A percentile compares a stretch with the other conserved stretches of the same genome.
phyloP scores from a whole-genome alignment of 1,284 basidiomycete genomes.

The Vanrija sp. region DNA sequence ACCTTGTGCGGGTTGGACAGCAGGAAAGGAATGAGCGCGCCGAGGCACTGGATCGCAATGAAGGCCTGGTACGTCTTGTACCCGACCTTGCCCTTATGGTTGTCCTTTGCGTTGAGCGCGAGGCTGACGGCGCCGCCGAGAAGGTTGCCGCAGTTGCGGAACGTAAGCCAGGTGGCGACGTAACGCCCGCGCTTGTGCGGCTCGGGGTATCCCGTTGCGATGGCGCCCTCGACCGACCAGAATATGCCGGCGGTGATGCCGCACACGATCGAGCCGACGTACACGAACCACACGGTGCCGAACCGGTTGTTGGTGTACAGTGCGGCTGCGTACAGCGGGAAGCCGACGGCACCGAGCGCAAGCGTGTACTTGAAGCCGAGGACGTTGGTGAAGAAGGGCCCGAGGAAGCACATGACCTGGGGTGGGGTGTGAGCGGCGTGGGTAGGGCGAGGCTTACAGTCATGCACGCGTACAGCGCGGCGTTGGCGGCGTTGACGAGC shows the following conservation, averaged over 20 bases:
- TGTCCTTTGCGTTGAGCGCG: slow-evolving; percentile 15
- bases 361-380: slow-evolving; percentile 35
- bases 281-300: slow-evolving; percentile 30
- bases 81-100: slow-evolving; percentile 21
- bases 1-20: slow-evolving; percentile 31
- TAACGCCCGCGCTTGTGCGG: slow-evolving; percentile 14
- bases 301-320: slow-evolving; percentile 32
- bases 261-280: slow-evolving; percentile 29
- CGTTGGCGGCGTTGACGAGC: slow-evolving; percentile 37
- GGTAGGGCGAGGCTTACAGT: background rate
- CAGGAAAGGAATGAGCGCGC: slow-evolving; percentile 15
- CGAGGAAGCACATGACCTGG: slow-evolving; percentile 4
- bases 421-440: too few relatives aligned
- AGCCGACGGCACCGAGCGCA: slow-evolving; percentile 31
- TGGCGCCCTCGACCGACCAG: slow-evolving; percentile 24
- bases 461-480: slow-evolving; percentile 28
- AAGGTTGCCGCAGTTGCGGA: slow-evolving; percentile 30
- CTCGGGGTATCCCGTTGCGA: slow-evolving; percentile 6
- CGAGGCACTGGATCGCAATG: slow-evolving; percentile 29
- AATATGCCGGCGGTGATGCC: slow-evolving; percentile 40
- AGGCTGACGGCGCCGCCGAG: slow-evolving; percentile 31
- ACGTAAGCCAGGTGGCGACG: slow-evolving; percentile 33
- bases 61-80: slow-evolving; percentile 34
- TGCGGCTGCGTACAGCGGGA: slow-evolving; percentile 36
- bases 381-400: slow-evolving; percentile 8